Base-by-base conservation (phyloP, 371 early-diverging fungal species). In the Mortierella polycephala region DNA sequence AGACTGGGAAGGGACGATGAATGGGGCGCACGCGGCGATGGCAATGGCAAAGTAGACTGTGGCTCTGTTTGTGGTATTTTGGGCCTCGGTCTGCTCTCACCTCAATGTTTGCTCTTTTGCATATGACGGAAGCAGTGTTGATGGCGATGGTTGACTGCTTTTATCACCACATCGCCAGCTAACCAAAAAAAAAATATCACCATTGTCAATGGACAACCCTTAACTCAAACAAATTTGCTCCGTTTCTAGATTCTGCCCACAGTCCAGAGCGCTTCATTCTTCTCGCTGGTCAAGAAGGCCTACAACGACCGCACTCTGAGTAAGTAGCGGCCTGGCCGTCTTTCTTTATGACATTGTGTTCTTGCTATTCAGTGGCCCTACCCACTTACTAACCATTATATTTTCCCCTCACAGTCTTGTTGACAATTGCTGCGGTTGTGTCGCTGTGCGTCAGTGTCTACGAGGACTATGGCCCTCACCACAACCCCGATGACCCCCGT, bases 381-480 rank as follows among this genome's bases (percentile, higher is more conserved):
- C 4, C 4, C 30, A 30, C 4, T 30, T 30, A 30, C 30, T 30
- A 30, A 30, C 30, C 30, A 30, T 30, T 30, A 4, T 30, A 68
- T 41, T 60, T 2, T 18, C 30, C 18, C 10, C 45, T 53, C 57
- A 53, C 87, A 81, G 86, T 90, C 45, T 83, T 91, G 68, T 70
- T 91, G 69, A 89, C 89, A 56, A 85, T 93, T 64, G 95, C 95
- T 41, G 92, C 95, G 2, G 54, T 90, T n/a, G 86, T 94, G 4
- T 93, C 94, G 18, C 74, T 95, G 50, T 90, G 89, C 42, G 85
- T 94, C 65, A 94, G 96, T 51, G 83, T 94, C 21, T 90, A 86
- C 76, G 88, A 90, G 74, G 91, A 91, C 62, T 91, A 87, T 67
- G 88, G 86, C 41, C 85, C 88, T 23, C 83, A 83, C 50, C 89